Percentiles rank a stretch among this genome's conserved stretches.
phyloP scores from a whole-genome alignment of 495 filamentous ascomycete genomes.

The Pyrenula aspistea region DNA sequence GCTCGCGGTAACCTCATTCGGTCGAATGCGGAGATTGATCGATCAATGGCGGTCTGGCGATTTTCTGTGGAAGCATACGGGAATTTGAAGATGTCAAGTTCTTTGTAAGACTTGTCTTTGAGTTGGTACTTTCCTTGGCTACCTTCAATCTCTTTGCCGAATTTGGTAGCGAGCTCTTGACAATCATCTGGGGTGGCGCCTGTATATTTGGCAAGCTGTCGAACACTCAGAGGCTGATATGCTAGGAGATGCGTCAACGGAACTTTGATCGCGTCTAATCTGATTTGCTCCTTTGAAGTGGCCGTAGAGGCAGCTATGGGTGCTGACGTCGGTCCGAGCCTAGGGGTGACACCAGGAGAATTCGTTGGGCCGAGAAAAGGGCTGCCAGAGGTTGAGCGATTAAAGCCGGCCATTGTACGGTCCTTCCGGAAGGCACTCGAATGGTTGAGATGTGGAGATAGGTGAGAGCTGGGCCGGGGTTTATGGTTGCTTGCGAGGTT shows the following conservation, averaged over 20 bases:
- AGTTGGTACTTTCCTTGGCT: conserved; percentile 53
- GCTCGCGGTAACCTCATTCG: conserved; percentile 57
- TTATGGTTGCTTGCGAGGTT: conserved; percentile 10
- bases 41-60: conserved; percentile 69
- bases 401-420: conserved; percentile 27
- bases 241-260: conserved; percentile 69
- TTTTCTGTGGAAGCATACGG: conserved; percentile 54
- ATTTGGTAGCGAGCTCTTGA: conserved; percentile 39
- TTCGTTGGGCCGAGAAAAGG: conserved; percentile 44
- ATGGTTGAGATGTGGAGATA: conserved; percentile 18
- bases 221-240: conserved; percentile 42
- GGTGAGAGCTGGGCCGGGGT: conserved; percentile 1
- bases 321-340: conserved; percentile 30
- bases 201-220: conserved; percentile 44
- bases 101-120: conserved; percentile 61
- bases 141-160: conserved; percentile 46
- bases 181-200: conserved; percentile 45
- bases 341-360: conserved; percentile 23
- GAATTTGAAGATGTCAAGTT: conserved; percentile 74
- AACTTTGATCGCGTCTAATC: conserved; percentile 35
- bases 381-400: conserved; percentile 51
- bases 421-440: conserved; percentile 33
- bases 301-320: conserved; percentile 28
- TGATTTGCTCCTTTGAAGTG: conserved; percentile 37
- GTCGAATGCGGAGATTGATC: conserved; percentile 73